Conservation (phyloP, 2,329 filamentous ascomycete species). For the Ceratocystis variospora region DNA sequence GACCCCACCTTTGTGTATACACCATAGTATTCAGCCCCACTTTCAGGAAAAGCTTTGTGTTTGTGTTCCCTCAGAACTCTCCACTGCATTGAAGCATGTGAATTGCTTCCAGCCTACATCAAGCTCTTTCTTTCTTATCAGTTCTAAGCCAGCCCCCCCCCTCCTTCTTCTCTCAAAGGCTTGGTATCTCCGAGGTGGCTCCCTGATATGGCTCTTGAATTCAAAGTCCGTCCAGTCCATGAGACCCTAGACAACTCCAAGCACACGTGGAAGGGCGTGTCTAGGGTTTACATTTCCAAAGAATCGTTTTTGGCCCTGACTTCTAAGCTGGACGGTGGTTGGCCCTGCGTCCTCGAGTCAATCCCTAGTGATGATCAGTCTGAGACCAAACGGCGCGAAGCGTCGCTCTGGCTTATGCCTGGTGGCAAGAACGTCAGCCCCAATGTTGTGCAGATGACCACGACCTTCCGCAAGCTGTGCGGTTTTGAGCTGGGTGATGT, state of each 20-base stretch:
- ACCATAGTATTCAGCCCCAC: background rate
- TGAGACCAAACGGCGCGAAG: constrained; percentile 29
- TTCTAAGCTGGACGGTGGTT: constrained; percentile 31
- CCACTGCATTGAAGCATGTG: background rate
- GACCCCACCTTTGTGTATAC: background rate
- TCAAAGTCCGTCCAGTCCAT: constrained; percentile 31
- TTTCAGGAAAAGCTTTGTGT: constrained; percentile 5
- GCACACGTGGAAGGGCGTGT: constrained; percentile 30
- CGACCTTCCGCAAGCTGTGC: constrained; percentile 57
- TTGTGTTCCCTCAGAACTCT: constrained; percentile 3
- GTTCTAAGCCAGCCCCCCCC: background rate
- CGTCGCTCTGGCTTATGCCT: constrained; percentile 37
- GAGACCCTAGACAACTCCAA: constrained; percentile 32
- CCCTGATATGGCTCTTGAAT: constrained; percentile 26
- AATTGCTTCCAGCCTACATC: background rate
- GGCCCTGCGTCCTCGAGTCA: constrained; percentile 31
- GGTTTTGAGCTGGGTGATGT: constrained; percentile 59
- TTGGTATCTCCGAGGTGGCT: background rate
- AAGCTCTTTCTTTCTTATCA: background rate
- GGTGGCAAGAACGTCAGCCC: constrained; percentile 48
- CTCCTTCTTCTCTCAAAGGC: background rate
- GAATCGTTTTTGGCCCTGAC: constrained; percentile 34
- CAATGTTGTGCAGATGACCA: constrained; percentile 57
- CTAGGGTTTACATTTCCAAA: constrained; percentile 36
- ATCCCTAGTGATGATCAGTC: constrained; percentile 21